Conservation (phyloP, 495 filamentous ascomycete genomes). For the Tuber calosporum region DNA sequence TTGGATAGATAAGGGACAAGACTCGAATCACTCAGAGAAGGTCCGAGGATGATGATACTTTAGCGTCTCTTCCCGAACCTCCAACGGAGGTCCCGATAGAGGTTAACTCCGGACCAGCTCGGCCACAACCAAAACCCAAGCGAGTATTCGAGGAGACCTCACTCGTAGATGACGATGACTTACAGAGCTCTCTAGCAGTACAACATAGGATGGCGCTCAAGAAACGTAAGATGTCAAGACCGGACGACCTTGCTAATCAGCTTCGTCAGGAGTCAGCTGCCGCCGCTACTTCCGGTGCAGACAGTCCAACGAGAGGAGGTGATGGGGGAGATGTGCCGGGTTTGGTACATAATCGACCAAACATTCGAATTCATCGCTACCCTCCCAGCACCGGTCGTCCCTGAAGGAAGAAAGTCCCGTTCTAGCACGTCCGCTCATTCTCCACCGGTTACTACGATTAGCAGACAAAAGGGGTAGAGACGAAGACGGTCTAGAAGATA, state of each 20-base stretch:
- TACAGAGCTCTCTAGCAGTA: constrained; percentile 73
- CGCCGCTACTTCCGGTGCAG: constrained; percentile 34
- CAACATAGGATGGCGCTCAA: constrained; percentile 78
- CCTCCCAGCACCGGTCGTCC: constrained; percentile 60
- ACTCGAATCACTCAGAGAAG: constrained; percentile 64
- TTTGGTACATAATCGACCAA: constrained; percentile 84
- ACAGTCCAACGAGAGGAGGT: constrained; percentile 41
- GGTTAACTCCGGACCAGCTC: constrained; percentile 53
- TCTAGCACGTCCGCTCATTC: constrained; percentile 33
- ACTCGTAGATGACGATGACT: constrained; percentile 85
- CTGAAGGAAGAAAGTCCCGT: constrained; percentile 51
- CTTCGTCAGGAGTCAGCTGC: constrained; percentile 65
- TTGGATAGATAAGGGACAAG: constrained; percentile 92
- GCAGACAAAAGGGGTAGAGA: constrained; percentile 45
- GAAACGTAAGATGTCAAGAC: constrained; percentile 74
- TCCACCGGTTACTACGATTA: constrained; percentile 31
- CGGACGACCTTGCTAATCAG: constrained; percentile 77
- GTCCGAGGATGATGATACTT: constrained; percentile 63
- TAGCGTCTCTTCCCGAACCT: constrained; percentile 45
- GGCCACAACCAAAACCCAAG: constrained; percentile 51
- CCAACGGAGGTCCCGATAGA: constrained; percentile 61
- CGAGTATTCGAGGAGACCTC: constrained; percentile 57
- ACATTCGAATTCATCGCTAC: constrained; percentile 90
- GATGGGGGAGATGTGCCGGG: constrained; percentile 58
- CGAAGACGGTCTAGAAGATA: constrained; percentile 44